Conservation (phyloP, 768 basidiomycete genomes). For the Clitopilus hobsonii region DNA sequence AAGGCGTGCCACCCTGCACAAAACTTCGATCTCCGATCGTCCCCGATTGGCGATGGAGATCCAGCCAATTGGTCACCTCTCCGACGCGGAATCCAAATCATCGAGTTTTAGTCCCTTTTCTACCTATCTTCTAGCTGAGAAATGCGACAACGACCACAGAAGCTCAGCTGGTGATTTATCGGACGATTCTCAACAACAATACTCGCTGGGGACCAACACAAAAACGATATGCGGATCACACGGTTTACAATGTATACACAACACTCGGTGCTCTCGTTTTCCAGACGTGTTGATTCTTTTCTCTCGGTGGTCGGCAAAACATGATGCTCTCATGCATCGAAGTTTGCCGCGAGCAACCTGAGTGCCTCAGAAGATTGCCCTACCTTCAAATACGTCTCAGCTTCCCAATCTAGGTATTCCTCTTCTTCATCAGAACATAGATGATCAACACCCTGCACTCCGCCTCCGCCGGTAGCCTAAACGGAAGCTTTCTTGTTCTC, state of each 20-base stretch:
- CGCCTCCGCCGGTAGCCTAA: constrained; percentile 1
- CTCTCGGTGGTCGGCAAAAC: not conserved
- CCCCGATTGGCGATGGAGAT: not conserved
- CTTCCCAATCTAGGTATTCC: not conserved
- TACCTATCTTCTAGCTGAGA: not conserved
- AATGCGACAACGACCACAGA: too few relatives aligned
- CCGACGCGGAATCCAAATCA: not conserved
- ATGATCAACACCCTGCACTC: not conserved
- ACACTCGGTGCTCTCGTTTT: not conserved
- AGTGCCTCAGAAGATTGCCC: not conserved
- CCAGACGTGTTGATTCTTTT: not conserved
- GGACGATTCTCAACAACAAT: too few relatives aligned
- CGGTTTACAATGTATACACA: not conserved
- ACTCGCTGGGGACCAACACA: too few relatives aligned
- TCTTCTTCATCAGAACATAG: not conserved
- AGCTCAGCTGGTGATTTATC: too few relatives aligned
- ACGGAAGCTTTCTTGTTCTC: not conserved
- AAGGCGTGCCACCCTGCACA: not conserved
- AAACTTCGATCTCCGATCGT: not conserved
- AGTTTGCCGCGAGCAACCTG: not conserved
- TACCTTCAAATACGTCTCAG: not conserved
- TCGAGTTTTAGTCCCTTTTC: not conserved
- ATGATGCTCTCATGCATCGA: not conserved
- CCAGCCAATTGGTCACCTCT: not conserved
- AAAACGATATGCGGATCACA: not conserved